Evolutionary conservation across 108 stramenopile genomes (phyloP).

Genomic region (Skeletonema potamos): DNA sequence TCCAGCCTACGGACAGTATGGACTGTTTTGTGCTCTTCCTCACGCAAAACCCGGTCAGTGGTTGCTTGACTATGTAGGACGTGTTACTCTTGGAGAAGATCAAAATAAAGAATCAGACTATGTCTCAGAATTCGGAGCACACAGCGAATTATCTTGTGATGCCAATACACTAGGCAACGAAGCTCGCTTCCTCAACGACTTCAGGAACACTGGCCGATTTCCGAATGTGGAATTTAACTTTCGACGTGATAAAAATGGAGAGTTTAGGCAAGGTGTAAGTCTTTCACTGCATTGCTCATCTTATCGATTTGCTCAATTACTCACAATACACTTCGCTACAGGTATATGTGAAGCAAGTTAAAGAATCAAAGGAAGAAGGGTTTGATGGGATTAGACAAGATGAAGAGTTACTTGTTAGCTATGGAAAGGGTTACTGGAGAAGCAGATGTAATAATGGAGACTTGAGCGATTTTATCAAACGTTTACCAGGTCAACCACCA

Average conservation of each 20-base stretch:
- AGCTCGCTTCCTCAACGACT: conserved; percentile 45
- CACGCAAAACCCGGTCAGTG: conserved; percentile 29
- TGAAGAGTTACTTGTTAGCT: conserved; percentile 39
- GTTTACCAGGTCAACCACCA: conserved; percentile 19
- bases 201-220: conserved; percentile 27
- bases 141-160: conserved; percentile 30
- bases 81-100: conserved; percentile 29
- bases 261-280: conserved; percentile 42
- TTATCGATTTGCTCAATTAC: too few species aligned
- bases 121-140: conserved; percentile 32
- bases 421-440: conserved; percentile 41
- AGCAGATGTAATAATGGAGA: conserved; percentile 19
- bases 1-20: conserved; percentile 34
- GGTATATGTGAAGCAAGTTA: conserved; percentile 30
- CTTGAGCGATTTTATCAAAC: conserved; percentile 39
- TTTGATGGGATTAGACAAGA: conserved; percentile 34
- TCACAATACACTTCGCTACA: too few species aligned
- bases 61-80: conserved; percentile 41
- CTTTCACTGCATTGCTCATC: too few species aligned
- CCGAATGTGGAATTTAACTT: conserved; percentile 35
- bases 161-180: conserved; percentile 37
- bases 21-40: conserved; percentile 32
- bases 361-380: conserved; percentile 14
- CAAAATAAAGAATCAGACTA: conserved; percentile 36
- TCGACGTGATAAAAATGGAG: conserved; percentile 25